phyloP scores from a whole-genome alignment of 345 rosid genomes.

The Salix exigua region DNA sequence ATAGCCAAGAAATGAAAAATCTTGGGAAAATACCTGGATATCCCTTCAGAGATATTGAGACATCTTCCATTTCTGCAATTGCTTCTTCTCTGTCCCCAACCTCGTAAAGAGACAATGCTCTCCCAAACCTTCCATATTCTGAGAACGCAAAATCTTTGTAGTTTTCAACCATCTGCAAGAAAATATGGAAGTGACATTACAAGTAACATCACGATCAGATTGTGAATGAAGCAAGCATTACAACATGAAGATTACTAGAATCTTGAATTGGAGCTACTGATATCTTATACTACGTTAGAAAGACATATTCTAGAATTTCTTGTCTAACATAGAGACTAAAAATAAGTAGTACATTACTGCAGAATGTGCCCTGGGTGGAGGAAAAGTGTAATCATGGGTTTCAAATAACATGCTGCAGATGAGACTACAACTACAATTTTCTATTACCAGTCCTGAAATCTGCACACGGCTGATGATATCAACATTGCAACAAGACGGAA shows the following conservation, averaged over 20 bases:
- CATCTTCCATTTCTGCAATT: constrained; percentile 64
- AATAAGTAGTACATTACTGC: background rate
- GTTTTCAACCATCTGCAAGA: constrained; percentile 43
- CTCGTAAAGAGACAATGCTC: constrained; percentile 54
- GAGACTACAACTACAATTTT: background rate
- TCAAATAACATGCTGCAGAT: background rate
- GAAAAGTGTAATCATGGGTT: background rate
- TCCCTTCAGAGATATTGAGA: constrained; percentile 54
- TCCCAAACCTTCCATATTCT: constrained; percentile 57
- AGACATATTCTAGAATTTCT: background rate
- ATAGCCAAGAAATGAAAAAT: background rate
- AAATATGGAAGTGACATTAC: background rate
- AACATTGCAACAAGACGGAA: too few species aligned
- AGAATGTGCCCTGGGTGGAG: background rate
- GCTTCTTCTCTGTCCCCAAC: constrained; percentile 56
- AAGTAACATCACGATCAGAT: background rate
- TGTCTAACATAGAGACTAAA: background rate
- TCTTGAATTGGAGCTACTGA: background rate
- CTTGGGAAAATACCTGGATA: constrained; percentile 40
- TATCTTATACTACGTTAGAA: background rate
- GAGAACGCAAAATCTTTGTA: constrained; percentile 59
- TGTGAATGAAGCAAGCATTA: background rate
- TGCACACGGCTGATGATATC: too few species aligned
- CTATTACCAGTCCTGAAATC: background rate
- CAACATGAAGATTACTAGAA: background rate